These are phyloP conservation scores for Shiraia sp. DNA, from an alignment of 2,329 filamentous ascomycete genomes.

Conservation along the genomic window DNA sequence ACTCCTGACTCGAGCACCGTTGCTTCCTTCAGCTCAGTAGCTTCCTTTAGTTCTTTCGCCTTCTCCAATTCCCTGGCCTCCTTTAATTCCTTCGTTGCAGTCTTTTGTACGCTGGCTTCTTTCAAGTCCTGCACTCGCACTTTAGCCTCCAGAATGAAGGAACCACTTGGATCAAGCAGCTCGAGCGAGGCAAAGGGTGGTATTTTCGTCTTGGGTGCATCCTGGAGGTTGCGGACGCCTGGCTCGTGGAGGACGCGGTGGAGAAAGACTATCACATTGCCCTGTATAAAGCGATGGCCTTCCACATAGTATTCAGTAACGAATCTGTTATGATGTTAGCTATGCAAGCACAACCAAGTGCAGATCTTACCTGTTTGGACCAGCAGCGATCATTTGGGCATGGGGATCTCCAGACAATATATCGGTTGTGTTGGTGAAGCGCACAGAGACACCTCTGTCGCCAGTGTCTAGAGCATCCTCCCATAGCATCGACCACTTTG, in stretches of 20 bases:
- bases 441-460: constrained; percentile 57
- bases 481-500: constrained; percentile 46
- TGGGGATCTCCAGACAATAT: constrained; percentile 56
- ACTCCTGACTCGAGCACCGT: too few relatives aligned
- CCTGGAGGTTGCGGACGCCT: constrained; percentile 38
- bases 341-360: background rate
- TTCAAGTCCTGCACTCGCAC: constrained; percentile 60
- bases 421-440: constrained; percentile 55
- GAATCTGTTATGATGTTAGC: constrained; percentile 50
- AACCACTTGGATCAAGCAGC: constrained; percentile 60
- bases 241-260: constrained; percentile 58
- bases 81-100: too few relatives aligned
- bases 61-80: constrained; percentile 59
- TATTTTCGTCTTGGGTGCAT: constrained; percentile 40
- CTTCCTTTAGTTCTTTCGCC: too few relatives aligned
- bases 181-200: constrained; percentile 52
- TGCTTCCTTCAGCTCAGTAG: too few relatives aligned
- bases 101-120: constrained; percentile 59
- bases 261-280: constrained; percentile 61
- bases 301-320: constrained; percentile 61
- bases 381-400: constrained; percentile 55
- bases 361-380: constrained; percentile 53
- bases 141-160: constrained; percentile 62
- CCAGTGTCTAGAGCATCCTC: constrained; percentile 53
- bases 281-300: constrained; percentile 61